Conservation (phyloP, 140 eudicot species). For the Ambrosia hybrid region DNA sequence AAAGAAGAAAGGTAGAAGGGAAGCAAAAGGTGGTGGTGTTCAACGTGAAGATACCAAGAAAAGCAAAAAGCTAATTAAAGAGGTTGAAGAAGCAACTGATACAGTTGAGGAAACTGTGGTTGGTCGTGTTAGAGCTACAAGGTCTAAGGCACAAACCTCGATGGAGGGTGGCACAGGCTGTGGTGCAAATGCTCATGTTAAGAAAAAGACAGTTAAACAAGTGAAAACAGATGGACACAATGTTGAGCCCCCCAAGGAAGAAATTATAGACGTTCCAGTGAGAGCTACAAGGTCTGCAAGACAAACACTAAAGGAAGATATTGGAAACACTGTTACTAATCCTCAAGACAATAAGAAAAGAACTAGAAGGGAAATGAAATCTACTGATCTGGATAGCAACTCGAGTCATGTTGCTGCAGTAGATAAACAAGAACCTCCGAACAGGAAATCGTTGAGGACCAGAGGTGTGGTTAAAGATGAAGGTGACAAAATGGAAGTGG, state of each 20-base stretch:
- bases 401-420: constrained; percentile 16
- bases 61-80: too few relatives aligned
- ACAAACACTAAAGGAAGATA: constrained; percentile 22
- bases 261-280: constrained; percentile 25
- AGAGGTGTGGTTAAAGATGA: constrained; percentile 16
- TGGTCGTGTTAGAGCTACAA: constrained; percentile 39
- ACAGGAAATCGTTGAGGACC: constrained; percentile 20
- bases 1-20: constrained; percentile 33
- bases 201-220: constrained; percentile 34
- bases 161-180: constrained; percentile 21
- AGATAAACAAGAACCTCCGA: constrained; percentile 10
- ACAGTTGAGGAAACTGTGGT: constrained; percentile 2
- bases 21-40: constrained; percentile 5
- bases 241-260: constrained; percentile 24
- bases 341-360: constrained; percentile 36
- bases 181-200: constrained; percentile 17
- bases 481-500: constrained; percentile 25
- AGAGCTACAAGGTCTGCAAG: constrained; percentile 42
- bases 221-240: constrained; percentile 16
- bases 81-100: too few relatives aligned
- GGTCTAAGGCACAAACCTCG: constrained; percentile 32
- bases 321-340: neutral
- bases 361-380: constrained; percentile 35
- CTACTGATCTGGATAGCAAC: constrained; percentile 19
- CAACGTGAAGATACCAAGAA: too few relatives aligned